Evolutionary conservation across 805 yeast species (phyloP).

Genomic region (Hanseniaspora vineae): DNA sequence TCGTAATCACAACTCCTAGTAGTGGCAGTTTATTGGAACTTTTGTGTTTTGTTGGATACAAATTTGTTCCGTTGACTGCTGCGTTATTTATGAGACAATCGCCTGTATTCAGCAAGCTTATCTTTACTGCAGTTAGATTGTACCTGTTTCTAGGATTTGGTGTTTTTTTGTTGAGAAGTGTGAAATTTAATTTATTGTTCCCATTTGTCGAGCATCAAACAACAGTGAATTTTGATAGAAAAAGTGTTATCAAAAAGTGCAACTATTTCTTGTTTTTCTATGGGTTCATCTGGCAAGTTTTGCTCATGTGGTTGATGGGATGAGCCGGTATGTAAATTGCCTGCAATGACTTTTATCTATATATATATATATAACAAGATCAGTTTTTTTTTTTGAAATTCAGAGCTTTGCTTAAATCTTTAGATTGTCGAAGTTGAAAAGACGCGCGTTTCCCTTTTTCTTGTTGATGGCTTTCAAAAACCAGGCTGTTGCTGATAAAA

Average conservation of each 20-base stretch:
- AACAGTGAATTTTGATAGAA: constrained; percentile 45
- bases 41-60: constrained; percentile 84
- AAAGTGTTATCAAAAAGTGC: constrained; percentile 61
- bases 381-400: background rate
- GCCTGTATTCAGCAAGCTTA: constrained; percentile 30
- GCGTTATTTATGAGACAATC: constrained; percentile 22
- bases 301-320: constrained; percentile 60
- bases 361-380: no score
- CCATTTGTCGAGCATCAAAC: constrained; percentile 28
- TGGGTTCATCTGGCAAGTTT: constrained; percentile 67
- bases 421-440: no score
- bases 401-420: no score
- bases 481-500: no score
- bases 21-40: constrained; percentile 57
- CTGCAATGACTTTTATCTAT: background rate
- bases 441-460: no score
- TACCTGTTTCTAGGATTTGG: constrained; percentile 47
- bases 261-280: constrained; percentile 80
- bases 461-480: no score
- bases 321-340: constrained; percentile 4
- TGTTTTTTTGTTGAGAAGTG: constrained; percentile 48
- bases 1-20: background rate
- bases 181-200: constrained; percentile 28
- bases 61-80: constrained; percentile 70
- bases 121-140: constrained; percentile 32